A percentile compares a stretch with the other conserved stretches of the same genome.
phyloP scores from a whole-genome alignment of 257 asterid genomes.

The Scutellaria galericulata region DNA sequence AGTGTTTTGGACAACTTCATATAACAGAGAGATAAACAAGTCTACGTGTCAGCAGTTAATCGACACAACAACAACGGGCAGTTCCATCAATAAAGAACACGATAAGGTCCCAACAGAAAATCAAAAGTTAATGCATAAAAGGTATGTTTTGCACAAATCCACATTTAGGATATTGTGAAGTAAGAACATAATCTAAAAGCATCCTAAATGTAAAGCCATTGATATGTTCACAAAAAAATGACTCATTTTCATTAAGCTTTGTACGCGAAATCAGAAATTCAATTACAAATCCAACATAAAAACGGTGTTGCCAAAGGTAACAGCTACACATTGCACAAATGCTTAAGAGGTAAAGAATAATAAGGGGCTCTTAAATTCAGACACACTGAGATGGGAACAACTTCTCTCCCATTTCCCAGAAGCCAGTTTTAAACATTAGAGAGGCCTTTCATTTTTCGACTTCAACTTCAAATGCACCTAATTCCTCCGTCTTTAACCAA shows the following conservation, averaged over 20 bases:
- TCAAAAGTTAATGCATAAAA: neutral
- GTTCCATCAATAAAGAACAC: too few relatives aligned
- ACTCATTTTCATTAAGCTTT: constrained; percentile 32
- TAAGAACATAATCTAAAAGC: constrained; percentile 5
- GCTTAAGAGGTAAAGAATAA: constrained; percentile 25
- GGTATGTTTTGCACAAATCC: too few relatives aligned
- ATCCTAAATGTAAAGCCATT: neutral
- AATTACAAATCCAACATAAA: constrained; percentile 37
- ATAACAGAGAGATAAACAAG: neutral
- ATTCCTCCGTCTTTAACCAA: constrained; percentile 30
- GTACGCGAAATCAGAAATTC: constrained; percentile 20
- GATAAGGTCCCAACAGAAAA: neutral
- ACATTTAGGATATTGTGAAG: neutral
- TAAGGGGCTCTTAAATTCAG: constrained; percentile 27
- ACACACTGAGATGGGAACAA: constrained; percentile 18
- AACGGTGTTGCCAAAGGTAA: constrained; percentile 32
- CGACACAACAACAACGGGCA: neutral
- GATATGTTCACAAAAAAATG: constrained; percentile 25
- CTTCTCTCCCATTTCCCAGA: constrained; percentile 26
- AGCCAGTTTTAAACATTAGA: constrained; percentile 16
- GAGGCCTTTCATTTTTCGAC: constrained; percentile 15
- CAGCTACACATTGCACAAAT: constrained; percentile 38
- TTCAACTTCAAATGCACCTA: constrained; percentile 11
- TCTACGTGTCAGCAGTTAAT: neutral
- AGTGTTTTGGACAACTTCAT: too few relatives aligned